Evolutionary conservation across 768 basidiomycete species (phyloP), one percentile per base, ranked within the genome.

Genomic region (Trametes cinnabarina): DNA sequence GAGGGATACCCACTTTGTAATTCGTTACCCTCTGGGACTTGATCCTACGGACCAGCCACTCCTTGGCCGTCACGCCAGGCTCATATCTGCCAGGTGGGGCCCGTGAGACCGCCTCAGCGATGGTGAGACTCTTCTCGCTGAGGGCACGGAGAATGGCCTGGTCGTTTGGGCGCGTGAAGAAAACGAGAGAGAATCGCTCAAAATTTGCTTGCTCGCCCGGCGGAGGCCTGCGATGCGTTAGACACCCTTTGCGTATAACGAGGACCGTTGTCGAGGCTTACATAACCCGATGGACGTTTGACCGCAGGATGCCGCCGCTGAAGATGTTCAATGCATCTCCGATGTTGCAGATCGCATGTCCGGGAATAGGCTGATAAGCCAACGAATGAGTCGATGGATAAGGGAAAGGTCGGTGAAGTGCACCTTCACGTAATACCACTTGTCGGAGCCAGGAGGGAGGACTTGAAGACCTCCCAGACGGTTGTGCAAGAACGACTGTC

Each of bases 381-480:
- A 17, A 17, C 1, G 39, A 35, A 46, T 25, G 2, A 51, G 17
- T 43, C n/a, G 4, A 47, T 39, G 7, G 28, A 15, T 22, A 9
- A 2, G 19, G 15, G 9, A 11, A 19, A 10, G 28, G 20, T 22
- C 17, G 3, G 19, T 17, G 9, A 11, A 19, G 8, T 22, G 8
- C 46, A 80, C 86, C 77, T 80, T 82, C 63, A 89, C 74, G 61
- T 88, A 89, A 66, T 82, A 81, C 88, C 88, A 90, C 20, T 78
- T 68, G 23, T 84, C 79, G 6, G 77, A 66, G 14, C 82, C 85
- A 1, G 85, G 86, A 0, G 79, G 78, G 46, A 87, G 73, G 0
- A 89, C 86, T 58, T 89, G 88, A 3, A 90, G 72, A 0, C 88
- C 88, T 3, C 88, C 87, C 0, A 88, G 78, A 2, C 77, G 78